phyloP scores from a whole-genome alignment of 129 eudicot genomes.

The Artemisia argyi region DNA sequence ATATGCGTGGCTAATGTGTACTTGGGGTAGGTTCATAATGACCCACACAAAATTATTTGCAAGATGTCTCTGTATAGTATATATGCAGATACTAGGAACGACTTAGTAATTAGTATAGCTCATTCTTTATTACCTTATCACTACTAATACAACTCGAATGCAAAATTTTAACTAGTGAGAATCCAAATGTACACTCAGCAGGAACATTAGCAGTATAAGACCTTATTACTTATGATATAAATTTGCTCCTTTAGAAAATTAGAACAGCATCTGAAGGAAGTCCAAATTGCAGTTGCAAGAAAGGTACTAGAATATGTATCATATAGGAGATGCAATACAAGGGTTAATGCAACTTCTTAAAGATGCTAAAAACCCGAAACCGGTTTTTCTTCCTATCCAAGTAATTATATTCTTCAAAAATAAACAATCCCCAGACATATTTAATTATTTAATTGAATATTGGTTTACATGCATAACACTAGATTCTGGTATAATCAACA shows the following conservation, averaged over 20 bases:
- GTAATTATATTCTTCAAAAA: not conserved
- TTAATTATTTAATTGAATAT: too few relatives aligned
- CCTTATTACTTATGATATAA: not conserved
- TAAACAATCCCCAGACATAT: too few relatives aligned
- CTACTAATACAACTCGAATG: too few relatives aligned
- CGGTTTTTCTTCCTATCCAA: not conserved
- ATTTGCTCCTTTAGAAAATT: not conserved
- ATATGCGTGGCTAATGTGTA: not conserved
- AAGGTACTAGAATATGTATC: slow-evolving; percentile 29
- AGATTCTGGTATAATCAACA: too few relatives aligned
- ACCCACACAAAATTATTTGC: not conserved
- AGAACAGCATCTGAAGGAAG: slow-evolving; percentile 7
- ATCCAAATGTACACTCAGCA: not conserved
- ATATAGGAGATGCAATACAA: not conserved
- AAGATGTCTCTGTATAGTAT: too few relatives aligned
- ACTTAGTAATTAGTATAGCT: too few relatives aligned
- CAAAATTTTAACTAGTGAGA: too few relatives aligned
- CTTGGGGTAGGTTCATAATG: not conserved
- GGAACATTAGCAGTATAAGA: not conserved
- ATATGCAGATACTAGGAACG: too few relatives aligned
- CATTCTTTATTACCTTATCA: too few relatives aligned
- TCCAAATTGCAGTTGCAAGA: slow-evolving; percentile 23
- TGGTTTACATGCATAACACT: too few relatives aligned
- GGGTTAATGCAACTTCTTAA: slow-evolving; percentile 23
- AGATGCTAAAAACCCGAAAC: slow-evolving; percentile 24